Base-by-base conservation (phyloP, 1,284 basidiomycete species). In the Fomitopsis schrenkii region DNA sequence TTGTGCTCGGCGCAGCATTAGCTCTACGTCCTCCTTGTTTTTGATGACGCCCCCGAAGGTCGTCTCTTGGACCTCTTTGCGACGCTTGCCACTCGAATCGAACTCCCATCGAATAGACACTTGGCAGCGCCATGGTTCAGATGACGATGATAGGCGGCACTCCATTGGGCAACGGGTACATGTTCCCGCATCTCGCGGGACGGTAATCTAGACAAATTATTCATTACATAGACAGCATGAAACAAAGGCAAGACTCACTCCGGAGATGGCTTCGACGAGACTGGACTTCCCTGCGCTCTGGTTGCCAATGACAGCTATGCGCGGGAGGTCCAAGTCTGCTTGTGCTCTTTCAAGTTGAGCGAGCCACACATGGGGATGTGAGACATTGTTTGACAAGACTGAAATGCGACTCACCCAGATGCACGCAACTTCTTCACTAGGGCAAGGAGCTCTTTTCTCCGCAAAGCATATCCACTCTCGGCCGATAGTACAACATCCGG, bases 261-360 rank as follows among this genome's bases (percentile, higher is more conserved):
- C 83, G 15, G 80, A 84, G 0, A 87, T 82, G 0, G 83, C 84
- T 62, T 87, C 85, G 0, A 87, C 82, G 1, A 63, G 60, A 60
- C 66, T 60, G 40, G 57, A 69, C 78, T 64, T 68, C 79, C 85
- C 84, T 0, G 86, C 70, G 50, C 67, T 69, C 61, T 72, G 70
- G 52, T 70, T 71, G 1, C 71, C 71, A 22, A 72, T 71, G 44
- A 72, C 71, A 3, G 67, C 70, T 28, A 72, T 66, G 1, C 70
- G 68, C 14, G 71, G 71, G 1, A 72, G 66, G 45, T 71, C 70
- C 2, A 72, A 50, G 44, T 70, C 66, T 6, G 66, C 65, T 52
- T 72, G 69, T 6, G 70, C 70, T 14, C 71, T 72, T 54, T 22
- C 22, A 22, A 22, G 22, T 22, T 42, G 14, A 53, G 33, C 19